Evolutionary conservation across 768 basidiomycete species (phyloP), one percentile per base, ranked within the genome.

Genomic region (Termitomyces sp.): DNA sequence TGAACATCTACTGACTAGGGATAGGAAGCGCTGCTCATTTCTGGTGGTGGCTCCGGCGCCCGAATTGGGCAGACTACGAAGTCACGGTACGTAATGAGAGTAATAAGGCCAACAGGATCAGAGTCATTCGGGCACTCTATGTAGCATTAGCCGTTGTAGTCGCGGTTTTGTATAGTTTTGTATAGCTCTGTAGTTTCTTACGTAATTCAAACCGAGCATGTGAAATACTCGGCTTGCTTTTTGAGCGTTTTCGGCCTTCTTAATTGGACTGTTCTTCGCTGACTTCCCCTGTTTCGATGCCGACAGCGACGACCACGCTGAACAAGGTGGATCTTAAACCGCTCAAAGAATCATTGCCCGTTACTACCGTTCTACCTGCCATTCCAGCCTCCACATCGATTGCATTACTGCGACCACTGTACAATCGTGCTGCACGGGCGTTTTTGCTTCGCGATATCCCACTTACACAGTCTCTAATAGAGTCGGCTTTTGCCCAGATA

Each of bases 381-480:
- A 46, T 65, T 32, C 53, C 68, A 20, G 20, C 68, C 22, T 63
- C 68, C 20, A 66, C 75, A 12, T 70, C 78, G 0, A 70, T 72
- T 7, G 76, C 80, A 5, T 83, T 85, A 4, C 72, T 93, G 32
- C 82, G 86, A 42, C 82, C 87, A 10, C 75, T 93, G 49, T 92
- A 93, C 72, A 78, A 81, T 65, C 85, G 88, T 55, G 91, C 92
- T 26, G 85, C 87, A 43, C 80, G 84, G 46, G 88, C 90, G 1
- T 93, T 94, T 66, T 79, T 93, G 39, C 84, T 84, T 57, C 86
- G 86, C 57, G 86, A 92, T 65, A 73, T 88, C 46, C 64, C 74
- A n/a, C 77, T 88, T 42, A 86, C 90, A 0, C 72, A 86, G 56
- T 79, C 84, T 3, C 76, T 92, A 34, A 67, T 92, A 27, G 74